phyloP scores from a whole-genome alignment of 352 stramenopile genomes.

The Pythium pyrilobum region DNA sequence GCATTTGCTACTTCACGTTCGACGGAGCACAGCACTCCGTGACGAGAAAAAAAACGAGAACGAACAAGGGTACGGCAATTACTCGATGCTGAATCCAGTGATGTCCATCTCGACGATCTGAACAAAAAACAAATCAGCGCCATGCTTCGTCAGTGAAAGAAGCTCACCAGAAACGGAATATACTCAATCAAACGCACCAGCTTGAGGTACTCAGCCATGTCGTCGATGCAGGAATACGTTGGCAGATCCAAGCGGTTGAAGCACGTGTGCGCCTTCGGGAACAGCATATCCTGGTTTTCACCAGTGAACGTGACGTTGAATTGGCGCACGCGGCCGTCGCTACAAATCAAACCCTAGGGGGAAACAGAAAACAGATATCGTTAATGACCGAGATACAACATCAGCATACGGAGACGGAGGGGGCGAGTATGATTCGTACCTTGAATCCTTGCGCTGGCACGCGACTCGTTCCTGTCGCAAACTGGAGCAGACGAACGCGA shows the following conservation, averaged over 20 bases:
- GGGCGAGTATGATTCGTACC: slow-evolving; percentile 10
- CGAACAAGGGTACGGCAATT: slow-evolving; percentile 5
- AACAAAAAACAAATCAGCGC: neutral
- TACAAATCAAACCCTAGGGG: slow-evolving; percentile 61
- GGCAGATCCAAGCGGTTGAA: slow-evolving; percentile 81
- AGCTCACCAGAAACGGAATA: too few relatives aligned
- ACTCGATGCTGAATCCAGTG: slow-evolving; percentile 92
- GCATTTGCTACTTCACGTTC: slow-evolving; percentile 2
- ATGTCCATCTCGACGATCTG: slow-evolving; percentile 96
- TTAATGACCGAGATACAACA: neutral
- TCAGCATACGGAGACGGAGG: neutral
- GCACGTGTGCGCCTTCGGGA: slow-evolving; percentile 80
- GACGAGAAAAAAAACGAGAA: neutral
- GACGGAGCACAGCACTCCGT: neutral
- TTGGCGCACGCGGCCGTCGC: slow-evolving; percentile 64
- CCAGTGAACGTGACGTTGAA: slow-evolving; percentile 76
- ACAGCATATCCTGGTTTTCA: slow-evolving; percentile 55
- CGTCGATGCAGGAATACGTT: slow-evolving; percentile 60
- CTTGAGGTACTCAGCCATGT: slow-evolving; percentile 69
- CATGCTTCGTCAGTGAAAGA: too few relatives aligned
- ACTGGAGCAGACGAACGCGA: slow-evolving; percentile 73
- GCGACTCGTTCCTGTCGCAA: slow-evolving; percentile 74
- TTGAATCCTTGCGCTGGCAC: slow-evolving; percentile 83
- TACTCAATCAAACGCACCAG: slow-evolving; percentile 24
- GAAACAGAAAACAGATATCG: neutral